Base-by-base conservation (phyloP, 768 basidiomycete genomes). In the Pisolithus albus region DNA sequence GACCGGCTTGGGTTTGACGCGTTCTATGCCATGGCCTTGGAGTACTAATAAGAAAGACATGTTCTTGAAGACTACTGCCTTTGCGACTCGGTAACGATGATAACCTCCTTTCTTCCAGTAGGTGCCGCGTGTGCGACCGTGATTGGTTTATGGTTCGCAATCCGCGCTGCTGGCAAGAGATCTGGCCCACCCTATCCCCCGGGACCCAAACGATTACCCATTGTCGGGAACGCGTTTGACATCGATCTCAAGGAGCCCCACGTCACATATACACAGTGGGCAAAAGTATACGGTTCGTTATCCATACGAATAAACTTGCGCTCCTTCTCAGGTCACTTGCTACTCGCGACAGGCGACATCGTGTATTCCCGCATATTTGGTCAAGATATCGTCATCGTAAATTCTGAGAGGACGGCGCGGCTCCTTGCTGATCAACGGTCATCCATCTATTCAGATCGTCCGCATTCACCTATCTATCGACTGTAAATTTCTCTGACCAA, bases 191-290 rank as follows among this genome's bases (percentile, higher is more conserved):
- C 19, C 21, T 42, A 21, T 34, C 61, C 59, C 42, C 61, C 61
- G 23, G 61, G 61, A 23, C 59, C 61, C 5, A 6, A 21, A 2
- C 44, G 41, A 2, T 26, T 61, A 9, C 56, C 54, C 10, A 49
- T 59, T 23, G 26, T 63, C 0, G 59, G 61, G 46, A 58, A 62
- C 39, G 39, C 51, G 0, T 15, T 58, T 15, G 56, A 52, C 15
- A 4, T 55, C 5, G 39, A 60, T 49, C 46, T 11, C 13, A 39
- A 45, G 2, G 50, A 49, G 11, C 52, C 56, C 0, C 49, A 52
- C 34, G 24, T 60, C 24, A 56, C 59, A 4, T 63, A 63, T 16
- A 47, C 53, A 7, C 51, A 46, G 11, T 63, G 61, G 59, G 47
- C 56, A 47, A 60, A 51, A 34, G 53, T 1, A 1, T 58, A 60